Conservation (phyloP, 1,284 basidiomycete genomes). For the Sporisorium exsertum region DNA sequence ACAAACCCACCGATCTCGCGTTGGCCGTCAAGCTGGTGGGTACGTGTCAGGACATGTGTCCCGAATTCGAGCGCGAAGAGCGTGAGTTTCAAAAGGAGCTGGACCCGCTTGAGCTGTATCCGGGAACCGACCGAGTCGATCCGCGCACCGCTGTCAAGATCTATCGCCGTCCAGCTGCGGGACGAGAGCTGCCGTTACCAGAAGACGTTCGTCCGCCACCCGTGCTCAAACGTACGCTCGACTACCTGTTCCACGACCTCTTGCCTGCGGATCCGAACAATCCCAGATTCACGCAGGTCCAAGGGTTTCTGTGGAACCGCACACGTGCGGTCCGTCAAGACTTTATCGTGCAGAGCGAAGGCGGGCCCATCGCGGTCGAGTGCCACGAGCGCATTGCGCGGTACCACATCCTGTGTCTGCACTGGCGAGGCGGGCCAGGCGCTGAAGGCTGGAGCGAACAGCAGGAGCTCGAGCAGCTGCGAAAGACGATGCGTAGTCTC, state of each 20-base stretch:
- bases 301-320: slow-evolving; percentile 90
- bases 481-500: slow-evolving; percentile 88
- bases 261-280: slow-evolving; percentile 74
- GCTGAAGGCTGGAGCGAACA: slow-evolving; percentile 78
- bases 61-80: slow-evolving; percentile 89
- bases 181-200: slow-evolving; percentile 85
- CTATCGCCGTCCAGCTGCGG: slow-evolving; percentile 89
- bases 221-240: slow-evolving; percentile 84
- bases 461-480: slow-evolving; percentile 87
- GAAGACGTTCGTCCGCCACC: slow-evolving; percentile 90
- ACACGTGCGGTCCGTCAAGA: slow-evolving; percentile 91
- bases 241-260: slow-evolving; percentile 90
- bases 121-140: slow-evolving; percentile 77
- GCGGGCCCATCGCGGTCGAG: slow-evolving; percentile 82
- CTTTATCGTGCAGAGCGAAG: slow-evolving; percentile 91
- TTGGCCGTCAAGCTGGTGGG: slow-evolving; percentile 90
- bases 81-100: slow-evolving; percentile 90
- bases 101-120: slow-evolving; percentile 80
- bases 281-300: slow-evolving; percentile 77
- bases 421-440: slow-evolving; percentile 72
- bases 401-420: slow-evolving; percentile 89
- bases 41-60: slow-evolving; percentile 93
- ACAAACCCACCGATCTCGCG: slow-evolving; percentile 80
- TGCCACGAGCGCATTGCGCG: slow-evolving; percentile 93
- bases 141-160: slow-evolving; percentile 90